A percentile compares a stretch with the other conserved stretches of the same genome.
These are phyloP conservation scores for Agaricus bisporus DNA, from an alignment of 768 basidiomycete species.

Conservation along the genomic window DNA sequence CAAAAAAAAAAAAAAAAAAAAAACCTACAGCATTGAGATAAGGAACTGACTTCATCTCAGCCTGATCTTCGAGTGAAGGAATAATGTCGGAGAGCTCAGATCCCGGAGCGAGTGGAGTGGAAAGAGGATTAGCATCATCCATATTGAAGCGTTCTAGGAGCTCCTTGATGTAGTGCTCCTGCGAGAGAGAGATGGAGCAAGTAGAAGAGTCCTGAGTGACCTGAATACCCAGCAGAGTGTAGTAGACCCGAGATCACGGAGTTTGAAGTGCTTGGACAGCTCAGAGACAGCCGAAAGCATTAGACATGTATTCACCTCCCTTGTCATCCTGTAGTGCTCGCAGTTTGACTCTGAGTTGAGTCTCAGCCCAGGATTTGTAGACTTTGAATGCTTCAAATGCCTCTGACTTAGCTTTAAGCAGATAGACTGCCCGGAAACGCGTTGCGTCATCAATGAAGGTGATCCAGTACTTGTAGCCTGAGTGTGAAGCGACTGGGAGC, in stretches of 20 bases:
- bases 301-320: too few species aligned
- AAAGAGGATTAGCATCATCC: conserved; percentile 13
- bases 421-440: too few species aligned
- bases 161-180: conserved; percentile 18
- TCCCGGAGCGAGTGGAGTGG: conserved; percentile 17
- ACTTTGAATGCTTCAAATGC: too few species aligned
- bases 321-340: too few species aligned
- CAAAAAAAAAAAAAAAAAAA: too few species aligned
- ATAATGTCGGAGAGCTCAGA: conserved; percentile 5
- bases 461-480: too few species aligned
- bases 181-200: conserved; percentile 17
- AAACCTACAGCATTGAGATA: background rate
- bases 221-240: conserved; percentile 18
- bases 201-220: conserved; percentile 13
- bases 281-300: conserved; percentile 8
- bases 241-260: conserved; percentile 12
- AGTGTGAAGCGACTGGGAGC: too few species aligned
- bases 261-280: conserved; percentile 12
- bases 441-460: too few species aligned
- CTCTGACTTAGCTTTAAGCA: too few species aligned
- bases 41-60: background rate
- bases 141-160: conserved; percentile 17
- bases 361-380: too few species aligned
- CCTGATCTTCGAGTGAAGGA: background rate
- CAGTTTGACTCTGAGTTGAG: too few species aligned